Base-by-base conservation (phyloP, 495 filamentous ascomycete species). In the Xylaria venustula region DNA sequence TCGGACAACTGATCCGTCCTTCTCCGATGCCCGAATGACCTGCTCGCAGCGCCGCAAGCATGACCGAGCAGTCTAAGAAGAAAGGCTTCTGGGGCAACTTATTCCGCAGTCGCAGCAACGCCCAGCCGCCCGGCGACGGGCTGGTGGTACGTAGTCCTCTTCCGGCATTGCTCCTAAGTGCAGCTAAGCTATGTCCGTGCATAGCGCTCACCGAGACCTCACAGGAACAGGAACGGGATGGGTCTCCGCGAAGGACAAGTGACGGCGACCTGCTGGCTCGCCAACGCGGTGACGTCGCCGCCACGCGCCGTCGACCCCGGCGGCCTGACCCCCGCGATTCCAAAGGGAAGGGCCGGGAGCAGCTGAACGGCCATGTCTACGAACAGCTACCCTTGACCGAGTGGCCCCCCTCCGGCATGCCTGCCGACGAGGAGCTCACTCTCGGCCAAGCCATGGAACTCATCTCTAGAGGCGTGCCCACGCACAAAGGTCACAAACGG, bases 351-450 rank as follows among this genome's bases (percentile, higher is more conserved):
- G 77, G 73, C 19, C 77, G 66, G 22, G 75, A 75, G 44, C 61
- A 69, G 42, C 25, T 60, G 15, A 71, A 70, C 47, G 71, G 72
- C 47, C 51, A 64, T 44, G 50, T 56, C 48, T 68, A 77, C 57
- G 75, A 78, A 12, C 58, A 64, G 6, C 64, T 71, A 9, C 77
- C 79, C 17, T 66, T 79, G 44, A 74, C 75, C 26, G 73, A 75
- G 62, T 82, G 79, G 79, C 79, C 79, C 15, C 79, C 79, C 0
- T 67, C 72, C 3, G 76, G 76, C 46, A 69, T 81, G 53, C 71
- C 77, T 7, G 73, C 63, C 45, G 44, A 64, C 44, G 76, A 80
- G 60, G 75, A 80, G 61, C 69, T 82, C 25, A 67, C 71, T 7
- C 75, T 77, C 3, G 74, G 73, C 25, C 72, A 77, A 19, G 79